Conservation (phyloP, 805 yeast species). For the Danielia reshetovae region DNA sequence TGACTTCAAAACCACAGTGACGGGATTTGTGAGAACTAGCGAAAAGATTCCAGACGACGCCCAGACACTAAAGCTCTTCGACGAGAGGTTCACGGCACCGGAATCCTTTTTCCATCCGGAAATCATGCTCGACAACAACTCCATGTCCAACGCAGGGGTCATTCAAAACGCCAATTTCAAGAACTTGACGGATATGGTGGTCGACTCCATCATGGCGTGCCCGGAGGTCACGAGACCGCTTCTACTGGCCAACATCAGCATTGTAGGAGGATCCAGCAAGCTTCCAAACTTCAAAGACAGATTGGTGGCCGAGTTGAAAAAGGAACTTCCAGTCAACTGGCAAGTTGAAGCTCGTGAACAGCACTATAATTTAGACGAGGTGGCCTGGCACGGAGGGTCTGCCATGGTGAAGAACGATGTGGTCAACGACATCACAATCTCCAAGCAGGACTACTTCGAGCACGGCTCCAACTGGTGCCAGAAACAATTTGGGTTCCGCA, state of each 20-base stretch:
- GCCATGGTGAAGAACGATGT: slow-evolving; percentile 36
- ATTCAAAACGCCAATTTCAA: slow-evolving; percentile 52
- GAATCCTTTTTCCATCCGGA: slow-evolving; percentile 86
- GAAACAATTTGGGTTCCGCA: slow-evolving; percentile 46
- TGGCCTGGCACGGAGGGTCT: slow-evolving; percentile 37
- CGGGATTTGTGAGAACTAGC: slow-evolving; percentile 58
- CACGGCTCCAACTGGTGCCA: slow-evolving; percentile 66
- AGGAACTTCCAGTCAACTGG: slow-evolving; percentile 72
- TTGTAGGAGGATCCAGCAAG: slow-evolving; percentile 80
- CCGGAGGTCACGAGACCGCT: slow-evolving; percentile 76
- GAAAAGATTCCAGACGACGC: slow-evolving; percentile 40
- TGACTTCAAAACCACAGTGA: slow-evolving; percentile 73
- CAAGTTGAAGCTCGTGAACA: slow-evolving; percentile 47
- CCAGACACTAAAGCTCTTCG: slow-evolving; percentile 66
- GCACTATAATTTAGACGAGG: slow-evolving; percentile 20
- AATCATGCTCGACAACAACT: slow-evolving; percentile 41
- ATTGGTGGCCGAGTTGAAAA: slow-evolving; percentile 55
- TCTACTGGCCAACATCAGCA: slow-evolving; percentile 70
- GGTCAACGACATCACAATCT: slow-evolving; percentile 51
- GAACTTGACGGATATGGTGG: slow-evolving; percentile 71
- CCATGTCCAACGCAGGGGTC: slow-evolving; percentile 23
- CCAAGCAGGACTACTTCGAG: slow-evolving; percentile 80
- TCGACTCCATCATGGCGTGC: slow-evolving; percentile 61
- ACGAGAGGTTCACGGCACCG: slow-evolving; percentile 86
- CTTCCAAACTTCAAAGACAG: slow-evolving; percentile 66